Conservation (phyloP, 108 stramenopile genomes). For the Nitzschia inconspicua region DNA sequence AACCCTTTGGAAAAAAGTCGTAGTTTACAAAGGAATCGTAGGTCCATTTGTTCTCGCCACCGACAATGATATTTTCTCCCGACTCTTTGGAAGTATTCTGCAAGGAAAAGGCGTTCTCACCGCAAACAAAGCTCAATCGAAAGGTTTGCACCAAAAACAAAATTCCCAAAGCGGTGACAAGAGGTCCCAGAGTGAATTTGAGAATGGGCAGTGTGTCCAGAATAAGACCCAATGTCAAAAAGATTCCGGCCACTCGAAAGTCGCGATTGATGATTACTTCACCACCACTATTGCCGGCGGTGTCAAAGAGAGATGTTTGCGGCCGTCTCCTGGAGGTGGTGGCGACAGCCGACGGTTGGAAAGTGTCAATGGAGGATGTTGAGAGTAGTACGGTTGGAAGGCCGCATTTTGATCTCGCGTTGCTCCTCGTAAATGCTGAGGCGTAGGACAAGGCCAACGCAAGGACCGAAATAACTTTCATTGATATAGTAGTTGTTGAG, state of each 20-base stretch:
- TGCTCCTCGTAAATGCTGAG: too few species aligned
- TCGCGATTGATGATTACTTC: slow-evolving; percentile 45
- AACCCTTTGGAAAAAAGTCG: slow-evolving; percentile 71
- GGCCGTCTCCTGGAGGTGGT: too few species aligned
- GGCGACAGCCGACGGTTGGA: too few species aligned
- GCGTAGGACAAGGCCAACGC: too few species aligned
- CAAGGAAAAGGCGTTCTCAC: slow-evolving; percentile 43
- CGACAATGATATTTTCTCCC: slow-evolving; percentile 77
- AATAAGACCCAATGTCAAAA: slow-evolving; percentile 33
- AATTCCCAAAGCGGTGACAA: slow-evolving; percentile 45
- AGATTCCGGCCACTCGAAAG: slow-evolving; percentile 51
- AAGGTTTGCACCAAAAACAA: slow-evolving; percentile 67
- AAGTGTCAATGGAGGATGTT: too few species aligned
- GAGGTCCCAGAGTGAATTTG: slow-evolving; percentile 40
- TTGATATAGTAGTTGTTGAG: too few species aligned
- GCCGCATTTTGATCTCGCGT: too few species aligned
- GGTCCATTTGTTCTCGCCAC: slow-evolving; percentile 69
- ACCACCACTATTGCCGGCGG: slow-evolving; percentile 8
- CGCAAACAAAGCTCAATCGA: slow-evolving; percentile 65
- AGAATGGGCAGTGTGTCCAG: slow-evolving; percentile 34
- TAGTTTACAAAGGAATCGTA: slow-evolving; percentile 73
- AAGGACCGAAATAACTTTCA: too few species aligned
- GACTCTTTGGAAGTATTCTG: slow-evolving; percentile 19
- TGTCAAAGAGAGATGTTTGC: too few species aligned
- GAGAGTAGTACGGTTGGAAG: too few species aligned